Base-by-base conservation (phyloP, 345 rosid species). In the Gossypium bickii region DNA sequence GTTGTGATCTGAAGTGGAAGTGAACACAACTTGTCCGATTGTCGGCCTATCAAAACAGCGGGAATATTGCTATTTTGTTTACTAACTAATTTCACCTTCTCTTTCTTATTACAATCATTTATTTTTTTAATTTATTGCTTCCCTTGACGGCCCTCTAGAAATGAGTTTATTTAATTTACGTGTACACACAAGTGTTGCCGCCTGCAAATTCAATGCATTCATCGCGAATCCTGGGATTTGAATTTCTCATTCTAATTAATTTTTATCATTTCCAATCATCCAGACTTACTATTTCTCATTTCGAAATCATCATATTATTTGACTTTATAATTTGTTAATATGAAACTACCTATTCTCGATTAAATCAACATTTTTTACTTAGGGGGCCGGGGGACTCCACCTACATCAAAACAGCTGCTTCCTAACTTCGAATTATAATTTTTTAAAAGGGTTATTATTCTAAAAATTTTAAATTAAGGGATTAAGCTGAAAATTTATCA, bases 31-130 rank as follows among this genome's bases (percentile, higher is more conserved):
- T 72, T 82, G 89, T 83, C 87, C 70, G 63, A 73, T 57, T 80
- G 85, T 86, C 84, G 73, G 85, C 82, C 83, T 47, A 75, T 77
- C 87, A 83, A 77, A 66, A n/a, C 84, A 78, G 69, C 87, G 87
- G 80, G 86, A 83, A 86, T 83, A 86, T 44, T 77, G 83, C 81
- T 57, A 1, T 27, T 17, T 48, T 76, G 80, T 51, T 77, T 15
- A 47, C 24, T 7, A 24, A 12, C 41, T 22, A 18, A 8, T 55
- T 15, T 13, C 9, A 2, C 12, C 44, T 44, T 24, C 24, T 60
- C 49, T 20, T 20, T 57, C 29, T 57, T 57, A 20, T 20, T 57
- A 57, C 15, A 22, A 22, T 57, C 29, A 18, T 22, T 57, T 57
- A 16, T 51, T 51, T 2, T 5, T 51, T 62, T 52, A 13, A 22